These are phyloP conservation scores for Pneumocystis carinii DNA, from an alignment of 1,139 yeast genomes.

Conservation along the genomic window DNA sequence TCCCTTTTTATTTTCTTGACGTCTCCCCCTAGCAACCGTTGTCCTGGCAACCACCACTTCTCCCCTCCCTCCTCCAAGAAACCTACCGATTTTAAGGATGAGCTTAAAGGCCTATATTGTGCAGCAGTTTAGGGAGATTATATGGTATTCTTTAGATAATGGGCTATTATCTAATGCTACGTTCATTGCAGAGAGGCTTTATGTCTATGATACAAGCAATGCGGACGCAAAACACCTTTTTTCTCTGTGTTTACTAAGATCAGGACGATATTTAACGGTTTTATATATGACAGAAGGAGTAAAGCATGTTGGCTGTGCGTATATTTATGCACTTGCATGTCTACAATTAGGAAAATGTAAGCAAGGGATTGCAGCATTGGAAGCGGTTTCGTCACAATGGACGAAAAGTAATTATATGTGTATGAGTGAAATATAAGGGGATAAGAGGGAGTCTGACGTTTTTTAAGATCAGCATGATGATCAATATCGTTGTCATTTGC, in stretches of 20 bases:
- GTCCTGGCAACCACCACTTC: too few relatives aligned
- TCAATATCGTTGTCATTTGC: constrained; percentile 27
- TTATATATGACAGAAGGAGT: constrained; percentile 34
- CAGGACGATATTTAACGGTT: constrained; percentile 45
- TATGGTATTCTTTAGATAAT: constrained; percentile 57
- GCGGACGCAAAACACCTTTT: constrained; percentile 47
- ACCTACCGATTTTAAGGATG: neutral
- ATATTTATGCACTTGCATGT: constrained; percentile 53
- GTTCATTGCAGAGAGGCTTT: constrained; percentile 62
- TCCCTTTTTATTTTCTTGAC: too few relatives aligned
- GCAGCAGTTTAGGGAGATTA: constrained; percentile 19
- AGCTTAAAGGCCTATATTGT: neutral
- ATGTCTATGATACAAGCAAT: constrained; percentile 39
- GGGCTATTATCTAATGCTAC: constrained; percentile 59
- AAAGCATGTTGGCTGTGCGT: constrained; percentile 56
- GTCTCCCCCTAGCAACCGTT: too few relatives aligned
- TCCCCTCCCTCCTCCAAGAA: too few relatives aligned
- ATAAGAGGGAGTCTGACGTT: neutral
- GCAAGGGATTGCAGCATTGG: constrained; percentile 53
- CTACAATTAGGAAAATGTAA: constrained; percentile 38
- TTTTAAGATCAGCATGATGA: constrained; percentile 12
- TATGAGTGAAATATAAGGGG: constrained; percentile 1
- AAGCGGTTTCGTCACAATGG: constrained; percentile 18
- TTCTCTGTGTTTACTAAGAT: constrained; percentile 45
- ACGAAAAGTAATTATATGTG: constrained; percentile 13